Evolutionary conservation across 345 rosid species (phyloP).

Genomic region (Alliaria petiolata): DNA sequence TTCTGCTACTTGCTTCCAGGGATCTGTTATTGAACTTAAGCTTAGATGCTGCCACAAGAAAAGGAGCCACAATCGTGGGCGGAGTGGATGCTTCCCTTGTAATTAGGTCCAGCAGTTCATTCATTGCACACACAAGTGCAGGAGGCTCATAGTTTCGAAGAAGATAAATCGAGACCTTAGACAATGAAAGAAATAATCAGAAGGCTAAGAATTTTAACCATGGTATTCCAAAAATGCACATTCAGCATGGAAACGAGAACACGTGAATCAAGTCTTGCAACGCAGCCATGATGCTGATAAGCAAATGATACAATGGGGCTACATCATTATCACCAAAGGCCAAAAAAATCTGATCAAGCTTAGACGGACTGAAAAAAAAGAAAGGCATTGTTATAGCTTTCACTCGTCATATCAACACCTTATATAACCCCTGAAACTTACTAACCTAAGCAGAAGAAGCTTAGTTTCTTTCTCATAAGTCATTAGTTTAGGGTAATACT

Average conservation of each 20-base stretch:
- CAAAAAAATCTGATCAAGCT: background rate
- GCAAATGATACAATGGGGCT: background rate
- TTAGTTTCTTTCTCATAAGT: background rate
- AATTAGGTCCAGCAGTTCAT: slow-evolving; percentile 52
- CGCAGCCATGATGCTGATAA: background rate
- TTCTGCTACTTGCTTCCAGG: slow-evolving; percentile 29
- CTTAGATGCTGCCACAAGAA: slow-evolving; percentile 47
- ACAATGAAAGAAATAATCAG: slow-evolving; percentile 2
- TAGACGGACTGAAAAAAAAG: background rate
- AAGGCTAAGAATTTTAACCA: background rate
- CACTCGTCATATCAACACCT: background rate
- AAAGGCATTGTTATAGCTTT: background rate
- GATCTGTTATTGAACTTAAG: slow-evolving; percentile 55
- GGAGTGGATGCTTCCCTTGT: slow-evolving; percentile 26
- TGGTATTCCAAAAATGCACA: background rate
- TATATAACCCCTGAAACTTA: background rate
- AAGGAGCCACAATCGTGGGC: slow-evolving; percentile 53
- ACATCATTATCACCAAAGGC: background rate
- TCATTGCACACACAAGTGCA: slow-evolving; percentile 49
- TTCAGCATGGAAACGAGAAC: background rate
- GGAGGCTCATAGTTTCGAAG: slow-evolving; percentile 61
- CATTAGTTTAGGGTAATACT: background rate
- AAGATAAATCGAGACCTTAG: slow-evolving; percentile 59
- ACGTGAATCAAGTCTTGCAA: background rate
- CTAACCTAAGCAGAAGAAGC: background rate